Percentiles rank a stretch among this genome's conserved stretches.
phyloP scores from a whole-genome alignment of 495 filamentous ascomycete genomes.

The Podospora conica region DNA sequence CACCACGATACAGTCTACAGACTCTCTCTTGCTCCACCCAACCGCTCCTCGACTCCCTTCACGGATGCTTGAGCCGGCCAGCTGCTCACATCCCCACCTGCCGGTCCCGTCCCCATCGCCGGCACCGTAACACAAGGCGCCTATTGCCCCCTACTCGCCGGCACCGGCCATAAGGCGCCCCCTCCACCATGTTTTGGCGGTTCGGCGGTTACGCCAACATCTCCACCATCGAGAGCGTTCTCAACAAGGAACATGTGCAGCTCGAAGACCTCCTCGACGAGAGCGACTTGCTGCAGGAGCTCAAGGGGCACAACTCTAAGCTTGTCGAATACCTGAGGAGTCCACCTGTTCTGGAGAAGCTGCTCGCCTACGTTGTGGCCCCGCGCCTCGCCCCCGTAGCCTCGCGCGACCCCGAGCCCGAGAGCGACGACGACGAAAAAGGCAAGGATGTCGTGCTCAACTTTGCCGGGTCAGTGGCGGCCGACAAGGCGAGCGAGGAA shows the following conservation, averaged over 20 bases:
- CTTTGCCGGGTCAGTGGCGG: conserved; percentile 39
- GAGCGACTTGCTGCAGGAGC: conserved; percentile 89
- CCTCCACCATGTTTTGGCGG: conserved; percentile 88
- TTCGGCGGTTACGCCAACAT: conserved; percentile 98
- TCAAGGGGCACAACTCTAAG: conserved; percentile 97
- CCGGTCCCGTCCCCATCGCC: conserved; percentile 5
- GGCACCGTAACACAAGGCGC: conserved; percentile 35
- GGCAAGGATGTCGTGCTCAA: conserved; percentile 44
- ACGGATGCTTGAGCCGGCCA: conserved; percentile 15
- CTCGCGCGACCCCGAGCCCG: conserved; percentile 55
- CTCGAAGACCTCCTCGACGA: conserved; percentile 96
- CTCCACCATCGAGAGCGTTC: conserved; percentile 90
- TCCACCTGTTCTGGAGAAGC: conserved; percentile 73
- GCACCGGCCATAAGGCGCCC: conserved; percentile 35
- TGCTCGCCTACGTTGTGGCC: conserved; percentile 87
- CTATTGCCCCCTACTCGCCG: conserved; percentile 14
- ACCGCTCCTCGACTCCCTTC: neutral
- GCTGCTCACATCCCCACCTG: neutral
- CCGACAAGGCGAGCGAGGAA: conserved; percentile 47
- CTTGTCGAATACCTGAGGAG: conserved; percentile 93
- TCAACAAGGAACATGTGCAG: conserved; percentile 89
- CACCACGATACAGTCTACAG: neutral
- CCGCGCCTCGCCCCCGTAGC: conserved; percentile 57
- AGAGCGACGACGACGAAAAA: conserved; percentile 49
- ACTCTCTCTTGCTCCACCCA: neutral